Evolutionary conservation across 2,329 filamentous ascomycete species (phyloP), one percentile per base, ranked within the genome.

Genomic region (Colletotrichum paranaense): DNA sequence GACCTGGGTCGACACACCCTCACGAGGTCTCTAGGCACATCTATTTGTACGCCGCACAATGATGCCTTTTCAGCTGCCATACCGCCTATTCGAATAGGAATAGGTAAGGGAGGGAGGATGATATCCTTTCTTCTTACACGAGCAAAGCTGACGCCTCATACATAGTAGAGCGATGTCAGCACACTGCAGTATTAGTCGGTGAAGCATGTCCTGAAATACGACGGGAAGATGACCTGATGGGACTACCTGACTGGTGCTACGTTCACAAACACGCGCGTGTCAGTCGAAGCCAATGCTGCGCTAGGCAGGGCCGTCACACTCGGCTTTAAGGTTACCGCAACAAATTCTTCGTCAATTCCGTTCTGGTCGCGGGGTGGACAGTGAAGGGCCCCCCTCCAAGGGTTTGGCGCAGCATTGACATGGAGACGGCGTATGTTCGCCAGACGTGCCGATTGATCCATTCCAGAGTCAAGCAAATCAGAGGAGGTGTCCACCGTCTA

Each of bases 381-480:
- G 9, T 9, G 19, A 49, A 42, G 38, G 42, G 19, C 16, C 42
- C 16, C 42, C 42, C 42, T 49, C 60, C 70, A 73, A 73, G 67
- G 70, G 42, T 70, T 62, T 24, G 67, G 60, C 28, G 67, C 56
- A 65, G 52, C 30, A 64, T 64, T 62, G 42, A 63, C 22, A 70
- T 70, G 60, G 67, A 70, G 62, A 65, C 70, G 35, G 32, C 35
- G 26, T n/a, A 49, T 32, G 35, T 30, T 72, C 69, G 70, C 67
- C 67, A 70, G 60, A 65, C 46, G 59, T 72, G 69, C 69, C 69
- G 65, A 72, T 68, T 68, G 69, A 68, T 63, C 59, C 69, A 72
- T 72, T 72, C 49, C n/a, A 53, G 46, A 53, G 26, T 46, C 46
- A 70, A 52, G 67, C 67, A 70, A 73, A 70, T 70, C 55, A 73